Evolutionary conservation across 345 rosid species (phyloP).

Genomic region (Pseudoturritis turrita): DNA sequence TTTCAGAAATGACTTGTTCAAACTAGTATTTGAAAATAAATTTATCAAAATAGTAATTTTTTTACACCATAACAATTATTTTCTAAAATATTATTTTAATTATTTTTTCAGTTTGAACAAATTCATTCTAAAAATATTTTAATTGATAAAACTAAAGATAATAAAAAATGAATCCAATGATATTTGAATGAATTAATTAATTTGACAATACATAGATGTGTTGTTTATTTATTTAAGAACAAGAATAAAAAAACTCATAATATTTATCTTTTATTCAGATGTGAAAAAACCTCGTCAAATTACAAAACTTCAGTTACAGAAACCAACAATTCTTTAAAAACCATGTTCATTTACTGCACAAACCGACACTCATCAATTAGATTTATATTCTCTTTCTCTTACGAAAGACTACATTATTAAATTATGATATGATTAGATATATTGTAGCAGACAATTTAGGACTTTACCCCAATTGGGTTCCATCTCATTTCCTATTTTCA

Average conservation of each 20-base stretch:
- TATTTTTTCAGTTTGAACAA: background rate
- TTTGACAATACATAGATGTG: background rate
- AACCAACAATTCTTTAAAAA: background rate
- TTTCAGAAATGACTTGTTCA: background rate
- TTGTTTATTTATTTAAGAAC: background rate
- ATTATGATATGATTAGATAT: background rate
- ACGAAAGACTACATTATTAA: background rate
- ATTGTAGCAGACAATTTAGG: constrained; percentile 32
- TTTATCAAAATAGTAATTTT: background rate
- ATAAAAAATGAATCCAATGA: background rate
- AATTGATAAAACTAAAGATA: background rate
- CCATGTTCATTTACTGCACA: constrained; percentile 14
- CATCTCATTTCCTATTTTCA: constrained; percentile 29
- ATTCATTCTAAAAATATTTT: background rate
- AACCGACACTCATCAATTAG: constrained; percentile 21
- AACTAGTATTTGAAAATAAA: background rate
- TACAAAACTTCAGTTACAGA: constrained; percentile 21
- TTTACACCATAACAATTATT: background rate
- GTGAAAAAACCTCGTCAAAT: constrained; percentile 14
- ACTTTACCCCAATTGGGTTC: constrained; percentile 32
- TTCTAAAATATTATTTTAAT: background rate
- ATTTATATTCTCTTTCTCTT: constrained; percentile 8
- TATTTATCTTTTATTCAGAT: background rate
- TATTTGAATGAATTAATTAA: background rate
- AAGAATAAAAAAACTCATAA: background rate